Evolutionary conservation across 257 asterid species (phyloP).

Genomic region (Ligustrum vulgare): DNA sequence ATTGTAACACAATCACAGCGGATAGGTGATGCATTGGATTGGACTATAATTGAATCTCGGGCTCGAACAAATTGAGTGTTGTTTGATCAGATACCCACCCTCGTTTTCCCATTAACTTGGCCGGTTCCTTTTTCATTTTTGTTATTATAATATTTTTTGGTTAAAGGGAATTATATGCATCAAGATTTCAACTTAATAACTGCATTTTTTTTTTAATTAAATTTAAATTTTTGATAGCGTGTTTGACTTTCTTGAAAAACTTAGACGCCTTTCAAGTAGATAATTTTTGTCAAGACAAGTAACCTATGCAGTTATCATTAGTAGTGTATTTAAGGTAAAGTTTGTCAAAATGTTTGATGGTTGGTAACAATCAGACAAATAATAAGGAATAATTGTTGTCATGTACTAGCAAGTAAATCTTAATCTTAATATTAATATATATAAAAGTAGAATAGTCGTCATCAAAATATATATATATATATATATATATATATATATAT

Average conservation of each 20-base stretch:
- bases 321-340: background rate
- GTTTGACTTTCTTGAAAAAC: background rate
- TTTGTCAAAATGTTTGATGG: background rate
- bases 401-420: background rate
- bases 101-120: background rate
- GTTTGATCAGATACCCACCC: background rate
- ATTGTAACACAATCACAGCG: constrained; percentile 72
- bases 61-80: background rate
- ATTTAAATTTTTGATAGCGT: too few relatives aligned
- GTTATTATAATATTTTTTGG: background rate
- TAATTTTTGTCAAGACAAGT: background rate
- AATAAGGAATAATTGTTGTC: background rate
- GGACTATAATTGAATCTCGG: constrained; percentile 51
- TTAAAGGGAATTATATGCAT: background rate
- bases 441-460: too few relatives aligned
- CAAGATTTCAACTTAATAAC: background rate
- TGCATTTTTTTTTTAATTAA: background rate
- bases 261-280: background rate
- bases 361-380: background rate
- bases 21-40: constrained; percentile 71
- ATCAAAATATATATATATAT: too few relatives aligned
- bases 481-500: too few relatives aligned
- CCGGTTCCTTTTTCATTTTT: background rate
- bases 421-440: too few relatives aligned
- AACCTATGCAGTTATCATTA: background rate